These are phyloP conservation scores for Datisca glomerata DNA, from an alignment of 306 rosid genomes.

Conservation along the genomic window DNA sequence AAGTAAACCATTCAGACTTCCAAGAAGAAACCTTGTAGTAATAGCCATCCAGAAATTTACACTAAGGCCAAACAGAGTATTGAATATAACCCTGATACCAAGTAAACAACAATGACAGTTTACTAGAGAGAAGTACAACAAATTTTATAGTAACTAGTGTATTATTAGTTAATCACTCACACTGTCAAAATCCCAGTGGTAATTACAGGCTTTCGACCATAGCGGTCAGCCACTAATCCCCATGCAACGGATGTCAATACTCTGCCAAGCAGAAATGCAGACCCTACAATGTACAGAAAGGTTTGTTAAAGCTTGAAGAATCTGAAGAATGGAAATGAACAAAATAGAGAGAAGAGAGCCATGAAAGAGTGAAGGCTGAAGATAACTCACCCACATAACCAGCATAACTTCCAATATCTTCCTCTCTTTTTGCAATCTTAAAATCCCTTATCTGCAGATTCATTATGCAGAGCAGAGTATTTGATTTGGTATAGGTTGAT, in stretches of 20 bases:
- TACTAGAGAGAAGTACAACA: neutral
- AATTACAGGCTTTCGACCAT: slow-evolving; percentile 74
- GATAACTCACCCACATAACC: slow-evolving; percentile 66
- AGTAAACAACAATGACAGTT: slow-evolving; percentile 6
- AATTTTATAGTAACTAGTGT: neutral
- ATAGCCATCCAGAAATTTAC: slow-evolving; percentile 82
- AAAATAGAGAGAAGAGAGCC: neutral
- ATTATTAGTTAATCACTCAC: slow-evolving; percentile 21
- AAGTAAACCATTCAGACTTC: slow-evolving; percentile 66
- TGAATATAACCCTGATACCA: slow-evolving; percentile 52
- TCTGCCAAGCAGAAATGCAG: slow-evolving; percentile 81
- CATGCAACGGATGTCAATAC: slow-evolving; percentile 54
- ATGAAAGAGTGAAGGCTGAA: slow-evolving; percentile 2
- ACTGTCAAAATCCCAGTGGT: slow-evolving; percentile 36
- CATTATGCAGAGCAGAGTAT: neutral
- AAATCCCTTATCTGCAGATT: slow-evolving; percentile 62
- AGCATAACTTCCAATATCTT: slow-evolving; percentile 70
- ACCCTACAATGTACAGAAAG: slow-evolving; percentile 32
- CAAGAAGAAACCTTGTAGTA: slow-evolving; percentile 67
- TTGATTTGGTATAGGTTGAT: neutral
- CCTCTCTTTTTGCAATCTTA: slow-evolving; percentile 56
- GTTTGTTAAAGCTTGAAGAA: slow-evolving; percentile 1
- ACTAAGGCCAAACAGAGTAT: slow-evolving; percentile 90
- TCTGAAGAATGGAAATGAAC: neutral
- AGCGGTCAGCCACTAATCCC: slow-evolving; percentile 82